phyloP scores from a whole-genome alignment of 768 basidiomycete genomes.

The Russula sp. region DNA sequence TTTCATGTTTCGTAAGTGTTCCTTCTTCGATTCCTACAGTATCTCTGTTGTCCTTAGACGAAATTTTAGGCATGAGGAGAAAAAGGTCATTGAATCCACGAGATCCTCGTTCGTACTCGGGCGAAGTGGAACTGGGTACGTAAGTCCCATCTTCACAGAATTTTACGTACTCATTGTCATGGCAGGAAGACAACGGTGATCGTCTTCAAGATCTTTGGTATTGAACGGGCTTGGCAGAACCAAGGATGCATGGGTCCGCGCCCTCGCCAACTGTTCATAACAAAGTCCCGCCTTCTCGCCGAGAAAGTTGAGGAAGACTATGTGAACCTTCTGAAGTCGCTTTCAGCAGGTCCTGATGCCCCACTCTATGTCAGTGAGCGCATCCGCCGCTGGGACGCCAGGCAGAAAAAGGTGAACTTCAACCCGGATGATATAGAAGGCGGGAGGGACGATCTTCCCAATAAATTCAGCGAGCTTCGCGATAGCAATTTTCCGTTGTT shows the following conservation, averaged over 20 bases:
- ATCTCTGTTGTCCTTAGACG: background rate
- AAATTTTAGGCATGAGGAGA: conserved; percentile 11
- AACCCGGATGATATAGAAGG: conserved; percentile 38
- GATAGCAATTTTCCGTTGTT: conserved; percentile 66
- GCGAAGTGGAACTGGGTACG: conserved; percentile 67
- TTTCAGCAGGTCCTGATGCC: conserved; percentile 32
- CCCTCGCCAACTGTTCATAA: conserved; percentile 66
- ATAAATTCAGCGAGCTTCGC: conserved; percentile 46
- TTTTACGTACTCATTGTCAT: background rate
- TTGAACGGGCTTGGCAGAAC: conserved; percentile 48
- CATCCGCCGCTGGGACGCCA: conserved; percentile 17
- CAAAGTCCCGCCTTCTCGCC: conserved; percentile 58
- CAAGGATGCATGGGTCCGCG: conserved; percentile 32
- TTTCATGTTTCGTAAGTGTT: conserved; percentile 18
- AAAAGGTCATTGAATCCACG: conserved; percentile 14
- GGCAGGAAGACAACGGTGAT: conserved; percentile 68
- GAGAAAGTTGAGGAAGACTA: conserved; percentile 66
- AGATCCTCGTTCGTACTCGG: conserved; percentile 26
- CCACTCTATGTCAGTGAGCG: conserved; percentile 33
- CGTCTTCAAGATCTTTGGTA: conserved; percentile 66
- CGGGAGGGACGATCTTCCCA: conserved; percentile 41
- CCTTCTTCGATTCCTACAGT: background rate
- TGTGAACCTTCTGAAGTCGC: conserved; percentile 39
- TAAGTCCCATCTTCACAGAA: background rate
- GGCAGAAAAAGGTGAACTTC: conserved; percentile 27